These are phyloP conservation scores for Metschnikowia noctiluminum DNA, from an alignment of 805 yeast species.

Conservation along the genomic window DNA sequence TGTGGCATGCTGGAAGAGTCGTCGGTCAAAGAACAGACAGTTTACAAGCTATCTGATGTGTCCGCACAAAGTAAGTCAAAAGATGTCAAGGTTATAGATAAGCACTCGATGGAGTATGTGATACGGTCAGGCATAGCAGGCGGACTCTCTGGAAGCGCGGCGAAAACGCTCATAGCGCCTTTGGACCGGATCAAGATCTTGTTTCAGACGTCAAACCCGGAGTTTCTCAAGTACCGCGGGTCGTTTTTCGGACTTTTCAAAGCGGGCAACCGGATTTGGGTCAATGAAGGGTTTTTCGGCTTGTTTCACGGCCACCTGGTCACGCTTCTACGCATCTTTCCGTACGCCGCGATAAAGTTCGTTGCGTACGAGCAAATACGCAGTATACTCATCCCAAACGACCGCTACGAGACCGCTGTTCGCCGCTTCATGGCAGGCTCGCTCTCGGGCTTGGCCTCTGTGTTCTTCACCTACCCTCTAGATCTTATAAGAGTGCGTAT, in stretches of 20 bases:
- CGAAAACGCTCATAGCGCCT: slow-evolving; percentile 93
- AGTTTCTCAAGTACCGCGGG: slow-evolving; percentile 75
- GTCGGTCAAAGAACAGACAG: slow-evolving; percentile 1
- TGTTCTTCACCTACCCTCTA: slow-evolving; percentile 85
- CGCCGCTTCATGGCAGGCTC: slow-evolving; percentile 88
- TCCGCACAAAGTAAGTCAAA: slow-evolving; percentile 1
- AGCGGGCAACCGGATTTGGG: slow-evolving; percentile 68
- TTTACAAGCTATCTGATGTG: neutral
- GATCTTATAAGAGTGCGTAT: slow-evolving; percentile 87
- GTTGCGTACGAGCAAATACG: slow-evolving; percentile 94
- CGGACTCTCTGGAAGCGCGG: slow-evolving; percentile 94
- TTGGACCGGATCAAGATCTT: slow-evolving; percentile 90
- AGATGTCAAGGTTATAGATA: slow-evolving; percentile 48
- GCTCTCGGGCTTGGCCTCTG: slow-evolving; percentile 82
- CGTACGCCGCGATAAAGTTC: slow-evolving; percentile 95
- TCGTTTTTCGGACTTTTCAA: slow-evolving; percentile 68
- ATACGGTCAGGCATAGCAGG: slow-evolving; percentile 88
- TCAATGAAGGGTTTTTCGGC: slow-evolving; percentile 71
- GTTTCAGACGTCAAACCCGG: slow-evolving; percentile 94
- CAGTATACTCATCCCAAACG: slow-evolving; percentile 70
- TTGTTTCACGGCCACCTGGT: slow-evolving; percentile 95
- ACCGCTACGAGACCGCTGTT: slow-evolving; percentile 69
- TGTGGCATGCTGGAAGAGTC: slow-evolving; percentile 9
- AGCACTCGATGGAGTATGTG: slow-evolving; percentile 73
- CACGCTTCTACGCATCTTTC: slow-evolving; percentile 85